A percentile compares a stretch with the other conserved stretches of the same genome.
Evolutionary conservation across 768 basidiomycete genomes (phyloP).

Genomic region (Boletus edulis): DNA sequence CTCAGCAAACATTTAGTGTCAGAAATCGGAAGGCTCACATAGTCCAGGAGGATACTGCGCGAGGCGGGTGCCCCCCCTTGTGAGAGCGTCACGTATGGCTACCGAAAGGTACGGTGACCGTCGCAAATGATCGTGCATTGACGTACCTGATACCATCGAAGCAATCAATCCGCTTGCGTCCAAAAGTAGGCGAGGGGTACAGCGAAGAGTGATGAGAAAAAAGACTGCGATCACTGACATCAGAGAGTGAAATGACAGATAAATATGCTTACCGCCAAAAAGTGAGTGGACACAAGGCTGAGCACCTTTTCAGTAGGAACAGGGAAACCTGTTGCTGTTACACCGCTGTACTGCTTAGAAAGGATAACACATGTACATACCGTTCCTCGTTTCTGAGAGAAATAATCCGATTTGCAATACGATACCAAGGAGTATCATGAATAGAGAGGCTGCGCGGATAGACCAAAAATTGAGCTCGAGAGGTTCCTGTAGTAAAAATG

Average conservation of each 20-base stretch:
- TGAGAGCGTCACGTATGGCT: conserved; percentile 64
- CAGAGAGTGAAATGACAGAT: neutral
- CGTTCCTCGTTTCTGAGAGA: conserved; percentile 20
- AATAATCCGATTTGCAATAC: conserved; percentile 11
- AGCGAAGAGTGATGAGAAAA: conserved; percentile 53
- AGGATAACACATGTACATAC: neutral
- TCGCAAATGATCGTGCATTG: neutral
- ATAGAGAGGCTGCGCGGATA: conserved; percentile 36
- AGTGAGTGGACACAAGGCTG: conserved; percentile 43
- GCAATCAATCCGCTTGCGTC: conserved; percentile 50
- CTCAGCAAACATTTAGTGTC: neutral
- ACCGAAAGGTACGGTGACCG: conserved; percentile 3
- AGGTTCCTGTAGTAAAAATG: conserved; percentile 23
- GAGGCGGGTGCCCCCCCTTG: conserved; percentile 52
- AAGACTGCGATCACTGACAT: conserved; percentile 39
- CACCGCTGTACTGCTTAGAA: neutral
- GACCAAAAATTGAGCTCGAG: conserved; percentile 37
- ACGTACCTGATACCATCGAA: conserved; percentile 58
- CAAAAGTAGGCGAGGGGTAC: conserved; percentile 50
- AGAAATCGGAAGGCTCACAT: conserved; percentile 39
- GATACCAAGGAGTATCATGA: conserved; percentile 38
- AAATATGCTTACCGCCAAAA: conserved; percentile 40
- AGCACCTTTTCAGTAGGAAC: conserved; percentile 52
- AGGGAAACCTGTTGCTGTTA: conserved; percentile 43
- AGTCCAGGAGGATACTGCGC: conserved; percentile 61